Conservation (phyloP, 164 flowering plant genomes). For the Vitis vinifera region ASM3070453v1 NC_081805.1:25674501-25675000, state of each 20-base stretch:
- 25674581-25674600: constrained; percentile 32
- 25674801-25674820: constrained; percentile 9
- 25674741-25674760: constrained; percentile 47
- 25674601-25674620: constrained; percentile 30
- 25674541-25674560: constrained; percentile 32
- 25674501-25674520: constrained; percentile 45
- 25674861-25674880: too few relatives aligned
- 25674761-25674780: constrained; percentile 24
- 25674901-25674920: too few relatives aligned
- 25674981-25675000: too few relatives aligned
- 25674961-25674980: too few relatives aligned
- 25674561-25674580: constrained; percentile 23
- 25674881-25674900: too few relatives aligned
- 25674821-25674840: constrained; percentile 17
- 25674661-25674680: constrained; percentile 52
- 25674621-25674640: constrained; percentile 46
- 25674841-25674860: too few relatives aligned
- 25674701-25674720: constrained; percentile 34
- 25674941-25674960: too few relatives aligned
- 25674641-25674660: constrained; percentile 38
- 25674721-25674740: constrained; percentile 62
- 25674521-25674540: constrained; percentile 36
- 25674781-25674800: background rate
- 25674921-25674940: too few relatives aligned
- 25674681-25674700: constrained; percentile 38